Evolutionary conservation across 768 basidiomycete genomes (phyloP), one percentile per base, ranked within the genome.

Genomic region (Neoboletus subvelutipes): DNA sequence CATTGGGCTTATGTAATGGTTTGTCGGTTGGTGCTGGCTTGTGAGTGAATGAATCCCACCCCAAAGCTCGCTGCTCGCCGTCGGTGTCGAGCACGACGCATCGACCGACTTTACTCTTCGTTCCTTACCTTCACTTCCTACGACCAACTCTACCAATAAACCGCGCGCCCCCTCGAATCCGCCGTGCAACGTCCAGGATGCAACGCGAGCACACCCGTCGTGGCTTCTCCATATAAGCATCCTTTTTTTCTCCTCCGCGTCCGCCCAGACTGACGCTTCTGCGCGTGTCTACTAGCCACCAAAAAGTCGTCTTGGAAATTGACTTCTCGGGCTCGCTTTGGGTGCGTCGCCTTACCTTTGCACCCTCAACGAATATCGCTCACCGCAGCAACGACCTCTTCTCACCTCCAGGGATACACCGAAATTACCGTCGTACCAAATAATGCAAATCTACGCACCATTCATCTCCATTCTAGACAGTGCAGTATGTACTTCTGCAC

Each of bases 251-350:
- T 61, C 55, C 22, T 36, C 33, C 45, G 50, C 50, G 50, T 39
- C 49, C 53, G 52, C 45, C 26, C 71, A 66, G 75, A 59, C 72
- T 82, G 81, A 82, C 84, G 71, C 77, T 71, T 50, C 5, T 59
- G 65, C 70, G 65, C 72, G 79, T 85, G 71, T 87, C 72, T 86
- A 93, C 88, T 86, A 92, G 89, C 76, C 91, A 96, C 76, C 96
- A 98, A 82, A 93, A 93, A 72, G 94, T 97, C 50, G 90, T 92
- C 59, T 78, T 98, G 63, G 93, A 96, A 76, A 85, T 98, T 59
- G 92, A 95, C 78, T 94, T 97, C 72, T 81, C 87, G 9, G 96
- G 96, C 22, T 80, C 80, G 68, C 80, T 94, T 66, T 90, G 89
- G 83, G 94, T 91, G 75, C 62, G 84, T 69, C 34, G 51, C 54